A percentile compares a stretch with the other conserved stretches of the same genome.
Conservation (phyloP, 805 yeast species). For the Hagleromyces aurorensis region DNA sequence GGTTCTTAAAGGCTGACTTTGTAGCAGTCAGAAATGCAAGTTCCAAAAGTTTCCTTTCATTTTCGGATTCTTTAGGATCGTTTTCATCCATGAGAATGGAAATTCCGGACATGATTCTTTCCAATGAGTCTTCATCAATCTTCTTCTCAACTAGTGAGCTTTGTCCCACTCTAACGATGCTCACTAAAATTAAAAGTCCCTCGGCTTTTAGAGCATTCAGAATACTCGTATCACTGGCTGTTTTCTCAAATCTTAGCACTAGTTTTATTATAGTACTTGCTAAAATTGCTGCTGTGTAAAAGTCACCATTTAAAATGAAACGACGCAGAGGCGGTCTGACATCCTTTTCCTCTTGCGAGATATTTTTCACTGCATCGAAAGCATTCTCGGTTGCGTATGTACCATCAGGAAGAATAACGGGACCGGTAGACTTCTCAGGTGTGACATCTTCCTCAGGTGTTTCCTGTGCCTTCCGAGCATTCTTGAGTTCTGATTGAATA, state of each 20-base stretch:
- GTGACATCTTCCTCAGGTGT: conserved; percentile 26
- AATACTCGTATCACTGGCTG: conserved; percentile 45
- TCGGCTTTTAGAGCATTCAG: conserved; percentile 88
- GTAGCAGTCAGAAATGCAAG: conserved; percentile 82
- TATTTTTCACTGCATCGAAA: conserved; percentile 74
- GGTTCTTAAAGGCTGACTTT: conserved; percentile 69
- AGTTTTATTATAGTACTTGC: conserved; percentile 85
- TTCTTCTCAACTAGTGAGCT: conserved; percentile 58
- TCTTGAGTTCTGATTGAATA: conserved; percentile 58
- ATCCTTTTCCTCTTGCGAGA: conserved; percentile 43
- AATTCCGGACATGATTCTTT: conserved; percentile 83
- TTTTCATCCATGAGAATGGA: conserved; percentile 59
- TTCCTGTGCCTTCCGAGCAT: conserved; percentile 32
- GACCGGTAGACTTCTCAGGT: conserved; percentile 42
- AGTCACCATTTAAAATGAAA: conserved; percentile 78
- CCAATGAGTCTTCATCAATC: conserved; percentile 96
- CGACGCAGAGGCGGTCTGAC: conserved; percentile 69
- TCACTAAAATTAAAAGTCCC: conserved; percentile 86
- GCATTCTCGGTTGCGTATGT: conserved; percentile 93
- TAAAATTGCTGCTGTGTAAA: conserved; percentile 81
- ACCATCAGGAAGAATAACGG: conserved; percentile 94
- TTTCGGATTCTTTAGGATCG: conserved; percentile 37
- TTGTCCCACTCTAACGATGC: conserved; percentile 82
- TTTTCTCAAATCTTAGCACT: conserved; percentile 62
- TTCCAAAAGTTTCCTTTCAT: conserved; percentile 39